Evolutionary conservation across 352 stramenopile genomes (phyloP), one percentile per base, ranked within the genome.

Genomic region (Globisporangium cystogenes): DNA sequence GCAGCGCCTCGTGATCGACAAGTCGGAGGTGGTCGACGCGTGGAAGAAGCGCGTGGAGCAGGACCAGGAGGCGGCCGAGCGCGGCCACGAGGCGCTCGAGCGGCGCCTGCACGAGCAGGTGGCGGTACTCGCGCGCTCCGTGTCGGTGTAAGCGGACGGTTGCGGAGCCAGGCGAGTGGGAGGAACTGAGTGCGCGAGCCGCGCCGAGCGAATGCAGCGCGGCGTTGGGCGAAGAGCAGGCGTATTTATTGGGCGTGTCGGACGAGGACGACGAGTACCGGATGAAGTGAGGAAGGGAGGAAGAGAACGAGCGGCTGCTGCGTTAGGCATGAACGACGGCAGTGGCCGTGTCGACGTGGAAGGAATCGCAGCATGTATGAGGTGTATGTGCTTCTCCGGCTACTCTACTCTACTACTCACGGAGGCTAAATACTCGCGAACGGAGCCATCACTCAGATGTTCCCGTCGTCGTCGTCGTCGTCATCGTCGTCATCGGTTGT

Each of bases 1-100:
- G 55, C 83, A 94, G 58, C 79, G 81, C 6, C 70, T 91, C 31
- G 83, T 91, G 55, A 85, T 90, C 37, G 72, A 87, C 52, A 94
- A 94, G 59, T 65, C 90, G 3, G 81, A 91, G 58, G 56, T 82
- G n/a, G 72, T 94, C 21, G 79, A 89, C 16, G 77, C 86, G 55
- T 94, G 83, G 83, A 80, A 83, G 46, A 53, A 59, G 7, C 70
- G 86, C 49, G 70, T 94, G 0, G 77, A 72, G 24, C 80, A 78
- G 51, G 81, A 91, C 50, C 65, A 72, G 29, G 77, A 74, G 26
- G 60, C 59, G 21, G 76, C 77, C 43, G 81, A 91, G 41, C 68
- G 62, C 20, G 67, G 66, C 3, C 76, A 89, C 60, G 66, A 65
- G 51, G 72, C 70, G 59, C 68, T 88, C 48, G 81, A 89, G 51